Conservation (phyloP, 2,329 filamentous ascomycete genomes). For the Polychaeton citri region DNA sequence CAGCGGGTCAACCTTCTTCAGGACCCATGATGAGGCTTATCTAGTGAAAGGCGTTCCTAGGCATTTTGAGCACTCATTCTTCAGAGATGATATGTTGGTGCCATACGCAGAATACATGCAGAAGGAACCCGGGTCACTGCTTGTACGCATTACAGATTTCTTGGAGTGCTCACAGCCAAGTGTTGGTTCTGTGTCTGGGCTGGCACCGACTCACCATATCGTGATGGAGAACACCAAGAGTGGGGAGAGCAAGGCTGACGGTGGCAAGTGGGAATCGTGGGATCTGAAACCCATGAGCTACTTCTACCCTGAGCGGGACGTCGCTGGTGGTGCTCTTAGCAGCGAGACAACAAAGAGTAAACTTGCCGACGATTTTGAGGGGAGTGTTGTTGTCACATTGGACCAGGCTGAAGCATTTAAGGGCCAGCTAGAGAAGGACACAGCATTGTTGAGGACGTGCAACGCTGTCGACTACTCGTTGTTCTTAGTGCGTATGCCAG, state of each 20-base stretch:
- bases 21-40: slow-evolving; percentile 51
- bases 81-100: slow-evolving; percentile 50
- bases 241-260: slow-evolving; percentile 33
- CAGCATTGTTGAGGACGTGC: slow-evolving; percentile 44
- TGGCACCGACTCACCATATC: slow-evolving; percentile 57
- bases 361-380: slow-evolving; percentile 54
- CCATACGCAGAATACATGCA: slow-evolving; percentile 54
- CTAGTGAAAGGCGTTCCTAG: slow-evolving; percentile 60
- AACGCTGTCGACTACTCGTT: slow-evolving; percentile 66
- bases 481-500: slow-evolving; percentile 50
- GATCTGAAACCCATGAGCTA: slow-evolving; percentile 63
- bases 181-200: slow-evolving; percentile 46
- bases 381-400: slow-evolving; percentile 46
- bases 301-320: slow-evolving; percentile 63
- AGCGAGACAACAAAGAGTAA: slow-evolving; percentile 52
- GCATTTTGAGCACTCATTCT: slow-evolving; percentile 57
- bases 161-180: slow-evolving; percentile 43
- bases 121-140: slow-evolving; percentile 43
- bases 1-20: slow-evolving; percentile 64
- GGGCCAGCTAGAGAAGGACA: slow-evolving; percentile 45
- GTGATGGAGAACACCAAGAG: slow-evolving; percentile 65
- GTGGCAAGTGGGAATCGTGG: slow-evolving; percentile 53
- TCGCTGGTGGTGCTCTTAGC: slow-evolving; percentile 49
- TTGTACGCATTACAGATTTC: slow-evolving; percentile 61
- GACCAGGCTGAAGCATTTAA: slow-evolving; percentile 45